A percentile compares a stretch with the other conserved stretches of the same genome.
These are phyloP conservation scores for Quercus berberidifolia DNA, from an alignment of 306 rosid species.

Conservation along the genomic window DNA sequence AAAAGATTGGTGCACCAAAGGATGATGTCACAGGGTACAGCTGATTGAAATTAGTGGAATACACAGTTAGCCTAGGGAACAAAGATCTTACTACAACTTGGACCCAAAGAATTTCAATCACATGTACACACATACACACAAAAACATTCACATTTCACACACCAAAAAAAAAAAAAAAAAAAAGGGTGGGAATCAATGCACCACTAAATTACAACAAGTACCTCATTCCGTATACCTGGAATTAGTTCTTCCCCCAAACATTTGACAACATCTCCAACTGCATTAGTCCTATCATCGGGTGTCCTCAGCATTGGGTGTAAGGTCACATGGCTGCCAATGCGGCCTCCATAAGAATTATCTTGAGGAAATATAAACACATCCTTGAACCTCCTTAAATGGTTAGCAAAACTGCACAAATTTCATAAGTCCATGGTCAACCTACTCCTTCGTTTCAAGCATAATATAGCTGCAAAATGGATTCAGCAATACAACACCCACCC, in stretches of 20 bases:
- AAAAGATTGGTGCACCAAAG: conserved; percentile 49
- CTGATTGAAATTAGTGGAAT: conserved; percentile 33
- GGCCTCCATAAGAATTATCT: conserved; percentile 28
- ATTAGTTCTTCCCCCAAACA: conserved; percentile 67
- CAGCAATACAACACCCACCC: not conserved
- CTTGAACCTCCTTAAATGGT: conserved; percentile 51
- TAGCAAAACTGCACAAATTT: conserved; percentile 56
- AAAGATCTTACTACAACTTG: not conserved
- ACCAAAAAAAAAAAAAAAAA: not conserved
- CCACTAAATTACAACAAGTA: conserved; percentile 29
- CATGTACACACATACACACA: not conserved
- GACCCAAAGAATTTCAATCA: not conserved
- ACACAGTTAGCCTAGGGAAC: not conserved
- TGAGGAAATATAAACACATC: conserved; percentile 54
- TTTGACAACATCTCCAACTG: conserved; percentile 58
- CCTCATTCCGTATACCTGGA: conserved; percentile 95
- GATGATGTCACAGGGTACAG: conserved; percentile 78
- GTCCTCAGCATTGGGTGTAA: conserved; percentile 61
- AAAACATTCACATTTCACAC: not conserved
- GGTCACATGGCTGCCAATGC: conserved; percentile 32
- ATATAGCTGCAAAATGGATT: not conserved
- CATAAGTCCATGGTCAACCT: conserved; percentile 2
- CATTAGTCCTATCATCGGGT: conserved; percentile 61
- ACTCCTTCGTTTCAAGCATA: not conserved
- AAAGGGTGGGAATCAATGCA: not conserved